Evolutionary conservation across 1,284 basidiomycete genomes (phyloP).

Genomic region (Entoloma clypeatum): DNA sequence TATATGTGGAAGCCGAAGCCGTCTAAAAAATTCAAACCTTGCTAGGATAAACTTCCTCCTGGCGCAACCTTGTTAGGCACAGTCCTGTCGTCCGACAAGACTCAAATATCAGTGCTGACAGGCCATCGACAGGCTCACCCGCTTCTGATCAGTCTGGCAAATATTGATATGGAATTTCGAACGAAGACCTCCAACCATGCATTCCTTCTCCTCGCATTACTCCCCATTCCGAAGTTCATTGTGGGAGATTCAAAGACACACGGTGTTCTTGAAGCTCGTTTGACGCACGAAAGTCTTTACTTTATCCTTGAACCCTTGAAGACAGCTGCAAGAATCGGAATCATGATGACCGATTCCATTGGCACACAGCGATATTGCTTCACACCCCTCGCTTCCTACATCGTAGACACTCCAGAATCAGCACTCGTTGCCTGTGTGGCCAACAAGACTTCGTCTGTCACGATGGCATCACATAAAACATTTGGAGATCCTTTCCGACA

Average conservation of each 20-base stretch:
- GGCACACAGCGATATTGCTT: constrained; percentile 20
- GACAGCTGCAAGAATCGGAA: constrained; percentile 21
- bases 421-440: constrained; percentile 22
- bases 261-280: constrained; percentile 20
- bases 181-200: constrained; percentile 28
- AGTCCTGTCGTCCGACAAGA: constrained; percentile 32
- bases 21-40: constrained; percentile 7
- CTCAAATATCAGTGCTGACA: constrained; percentile 28
- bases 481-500: constrained; percentile 23
- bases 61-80: constrained; percentile 29
- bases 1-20: not conserved
- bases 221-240: constrained; percentile 30
- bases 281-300: constrained; percentile 31
- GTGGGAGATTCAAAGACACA: constrained; percentile 10
- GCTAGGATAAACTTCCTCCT: constrained; percentile 25
- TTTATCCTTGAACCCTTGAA: constrained; percentile 30
- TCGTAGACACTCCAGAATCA: constrained; percentile 28
- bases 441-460: constrained; percentile 27
- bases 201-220: constrained; percentile 27
- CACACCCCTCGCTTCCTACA: constrained; percentile 24
- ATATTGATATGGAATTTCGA: constrained; percentile 28
- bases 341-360: constrained; percentile 26
- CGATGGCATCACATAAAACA: constrained; percentile 21
- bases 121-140: constrained; percentile 30
- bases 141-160: constrained; percentile 31